These are phyloP conservation scores for Abrus pulchellus DNA, from an alignment of 306 rosid species.

Conservation along the genomic window DNA sequence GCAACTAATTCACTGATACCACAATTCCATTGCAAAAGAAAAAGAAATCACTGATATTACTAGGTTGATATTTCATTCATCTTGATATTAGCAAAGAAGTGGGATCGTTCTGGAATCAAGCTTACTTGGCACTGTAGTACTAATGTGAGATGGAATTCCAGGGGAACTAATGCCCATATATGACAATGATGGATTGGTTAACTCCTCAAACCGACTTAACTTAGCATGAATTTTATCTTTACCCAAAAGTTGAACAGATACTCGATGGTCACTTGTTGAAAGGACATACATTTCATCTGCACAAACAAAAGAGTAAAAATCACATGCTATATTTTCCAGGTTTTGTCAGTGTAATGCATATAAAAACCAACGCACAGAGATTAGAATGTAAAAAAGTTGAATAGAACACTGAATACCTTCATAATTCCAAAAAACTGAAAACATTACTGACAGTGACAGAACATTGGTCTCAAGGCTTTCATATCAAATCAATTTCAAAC, in stretches of 20 bases:
- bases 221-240: conserved; percentile 84
- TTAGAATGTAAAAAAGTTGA: not conserved
- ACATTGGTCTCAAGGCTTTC: conserved; percentile 11
- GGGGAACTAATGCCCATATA: conserved; percentile 81
- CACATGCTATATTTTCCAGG: conserved; percentile 30
- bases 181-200: conserved; percentile 72
- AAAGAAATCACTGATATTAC: not conserved
- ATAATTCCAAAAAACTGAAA: conserved; percentile 5
- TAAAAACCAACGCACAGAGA: conserved; percentile 13
- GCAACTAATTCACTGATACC: conserved; percentile 28
- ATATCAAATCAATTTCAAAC: conserved; percentile 17
- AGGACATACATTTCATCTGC: conserved; percentile 98
- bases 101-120: conserved; percentile 37
- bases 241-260: conserved; percentile 81
- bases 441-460: conserved; percentile 13
- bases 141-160: conserved; percentile 64
- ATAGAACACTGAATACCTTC: not conserved
- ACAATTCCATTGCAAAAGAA: conserved; percentile 2
- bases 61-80: conserved; percentile 38
- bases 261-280: conserved; percentile 83
- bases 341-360: conserved; percentile 28
- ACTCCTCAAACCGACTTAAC: conserved; percentile 88
- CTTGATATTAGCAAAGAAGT: conserved; percentile 31
- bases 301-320: conserved; percentile 44
- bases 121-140: conserved; percentile 75